phyloP scores from a whole-genome alignment of 2,329 filamentous ascomycete genomes.

The Aspergillus sp. region DNA sequence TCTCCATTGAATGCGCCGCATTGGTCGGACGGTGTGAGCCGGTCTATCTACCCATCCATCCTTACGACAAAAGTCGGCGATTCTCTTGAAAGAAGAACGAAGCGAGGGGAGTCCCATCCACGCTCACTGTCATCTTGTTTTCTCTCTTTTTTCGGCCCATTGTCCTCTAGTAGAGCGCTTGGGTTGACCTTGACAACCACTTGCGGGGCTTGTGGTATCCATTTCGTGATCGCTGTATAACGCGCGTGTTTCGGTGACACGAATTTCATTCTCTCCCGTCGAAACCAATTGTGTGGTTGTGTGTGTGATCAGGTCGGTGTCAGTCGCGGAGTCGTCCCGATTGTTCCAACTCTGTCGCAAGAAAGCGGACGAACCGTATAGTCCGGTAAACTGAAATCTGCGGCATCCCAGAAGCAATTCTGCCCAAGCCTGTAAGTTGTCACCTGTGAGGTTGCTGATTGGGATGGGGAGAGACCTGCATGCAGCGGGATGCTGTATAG shows the following conservation, averaged over 20 bases:
- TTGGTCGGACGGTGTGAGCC: slow-evolving; percentile 37
- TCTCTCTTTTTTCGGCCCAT: slow-evolving; percentile 5
- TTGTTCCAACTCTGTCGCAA: background rate
- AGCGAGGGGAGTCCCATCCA: too few relatives aligned
- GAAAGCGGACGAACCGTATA: background rate
- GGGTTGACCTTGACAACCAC: slow-evolving; percentile 22
- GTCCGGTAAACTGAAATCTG: slow-evolving; percentile 3
- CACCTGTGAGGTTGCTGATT: background rate
- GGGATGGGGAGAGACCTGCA: background rate
- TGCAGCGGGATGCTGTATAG: slow-evolving; percentile 2
- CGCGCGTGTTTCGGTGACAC: background rate
- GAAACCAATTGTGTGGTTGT: background rate
- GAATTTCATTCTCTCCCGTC: background rate
- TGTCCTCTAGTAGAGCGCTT: slow-evolving; percentile 22
- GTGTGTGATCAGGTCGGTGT: background rate
- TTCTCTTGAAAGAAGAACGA: background rate
- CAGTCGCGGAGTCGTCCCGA: background rate
- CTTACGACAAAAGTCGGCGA: background rate
- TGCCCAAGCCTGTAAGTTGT: background rate
- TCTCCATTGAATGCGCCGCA: slow-evolving; percentile 33
- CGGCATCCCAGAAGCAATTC: background rate
- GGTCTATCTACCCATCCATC: slow-evolving; percentile 32
- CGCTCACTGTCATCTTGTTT: background rate
- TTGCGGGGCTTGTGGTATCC: slow-evolving; percentile 32
- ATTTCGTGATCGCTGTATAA: slow-evolving; percentile 1